Evolutionary conservation across 2,329 filamentous ascomycete genomes (phyloP), one percentile per base, ranked within the genome.

Genomic region (Xylaria sp.): DNA sequence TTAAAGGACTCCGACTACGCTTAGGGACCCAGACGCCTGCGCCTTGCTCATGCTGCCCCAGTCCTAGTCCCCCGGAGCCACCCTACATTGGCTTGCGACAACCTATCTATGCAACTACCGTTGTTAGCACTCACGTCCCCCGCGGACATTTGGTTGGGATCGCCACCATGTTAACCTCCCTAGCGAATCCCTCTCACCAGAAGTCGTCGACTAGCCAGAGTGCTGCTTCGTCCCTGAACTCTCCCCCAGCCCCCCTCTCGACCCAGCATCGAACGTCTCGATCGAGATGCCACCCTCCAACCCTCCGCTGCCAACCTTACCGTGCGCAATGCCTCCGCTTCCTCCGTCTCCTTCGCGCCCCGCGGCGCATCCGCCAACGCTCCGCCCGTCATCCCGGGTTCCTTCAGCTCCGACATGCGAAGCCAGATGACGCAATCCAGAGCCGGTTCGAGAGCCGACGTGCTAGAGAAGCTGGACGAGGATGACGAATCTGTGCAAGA

Each of bases 321-420:
- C 64, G 71, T 70, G 54, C 79, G 83, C 62, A 81, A 78, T 63
- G 68, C 81, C 13, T 78, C 82, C 34, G 76, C 79, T 37, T 83
- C 83, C 2, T 76, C 73, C 70, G 80, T 85, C 67, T 87, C 84
- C 58, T 89, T 85, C 72, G 84, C 81, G 53, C 83, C 86, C 16
- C 84, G 89, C 56, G 84, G 83, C 56, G 81, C 85, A 64, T 91
- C 89, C 53, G 81, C 92, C 69, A 88, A 87, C 62, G 84, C 89
- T 11, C 85, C 86, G 39, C 85, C 85, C 42, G 81, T 85, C 58
- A 86, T 83, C 30, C 87, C 88, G 1, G 92, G 92, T 49, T 96
- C 91, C 78, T 97, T 97, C 79, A 95, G 88, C 69, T 87, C 92
- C 39, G 92, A 96, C 61, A 76, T 96, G 68, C 90, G 89, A 70